A percentile compares a stretch with the other conserved stretches of the same genome.
phyloP scores from a whole-genome alignment of 345 rosid genomes.

The Streptanthus diversifolius region DNA sequence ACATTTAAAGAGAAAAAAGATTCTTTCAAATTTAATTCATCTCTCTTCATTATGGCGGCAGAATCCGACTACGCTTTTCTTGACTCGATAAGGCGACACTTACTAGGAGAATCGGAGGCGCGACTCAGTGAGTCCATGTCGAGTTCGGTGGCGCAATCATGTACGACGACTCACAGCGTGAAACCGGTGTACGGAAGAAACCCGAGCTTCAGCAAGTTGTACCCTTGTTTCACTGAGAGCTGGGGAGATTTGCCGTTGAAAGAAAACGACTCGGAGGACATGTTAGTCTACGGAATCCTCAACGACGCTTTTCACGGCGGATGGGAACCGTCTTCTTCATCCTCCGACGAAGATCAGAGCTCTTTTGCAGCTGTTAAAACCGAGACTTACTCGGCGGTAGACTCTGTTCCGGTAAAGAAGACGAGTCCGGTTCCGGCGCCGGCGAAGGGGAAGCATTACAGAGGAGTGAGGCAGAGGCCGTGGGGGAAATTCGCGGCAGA shows the following conservation, averaged over 20 bases:
- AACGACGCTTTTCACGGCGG: constrained; percentile 71
- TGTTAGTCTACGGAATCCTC: constrained; percentile 69
- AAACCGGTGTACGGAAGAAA: constrained; percentile 49
- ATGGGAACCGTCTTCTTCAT: constrained; percentile 59
- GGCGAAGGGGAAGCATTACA: constrained; percentile 70
- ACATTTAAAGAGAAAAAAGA: background rate
- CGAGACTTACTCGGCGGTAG: constrained; percentile 21
- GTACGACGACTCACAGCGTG: background rate
- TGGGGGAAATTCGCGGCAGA: constrained; percentile 99
- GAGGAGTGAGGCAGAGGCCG: constrained; percentile 97
- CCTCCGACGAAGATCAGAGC: constrained; percentile 3
- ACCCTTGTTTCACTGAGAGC: constrained; percentile 76
- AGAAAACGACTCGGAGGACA: constrained; percentile 81
- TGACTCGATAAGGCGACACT: constrained; percentile 51
- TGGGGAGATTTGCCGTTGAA: constrained; percentile 93
- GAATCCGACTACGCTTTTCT: constrained; percentile 50
- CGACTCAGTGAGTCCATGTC: constrained; percentile 17
- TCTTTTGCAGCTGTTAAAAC: constrained; percentile 32
- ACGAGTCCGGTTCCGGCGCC: constrained; percentile 9
- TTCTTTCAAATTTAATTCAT: background rate
- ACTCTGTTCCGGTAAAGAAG: constrained; percentile 22
- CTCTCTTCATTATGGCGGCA: background rate
- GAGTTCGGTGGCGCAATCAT: constrained; percentile 16
- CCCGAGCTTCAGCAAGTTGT: constrained; percentile 61
- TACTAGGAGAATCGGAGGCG: constrained; percentile 45